Evolutionary conservation across 176 grass and related monocot species (phyloP).

Genomic region (Oryza meyeriana): DNA sequence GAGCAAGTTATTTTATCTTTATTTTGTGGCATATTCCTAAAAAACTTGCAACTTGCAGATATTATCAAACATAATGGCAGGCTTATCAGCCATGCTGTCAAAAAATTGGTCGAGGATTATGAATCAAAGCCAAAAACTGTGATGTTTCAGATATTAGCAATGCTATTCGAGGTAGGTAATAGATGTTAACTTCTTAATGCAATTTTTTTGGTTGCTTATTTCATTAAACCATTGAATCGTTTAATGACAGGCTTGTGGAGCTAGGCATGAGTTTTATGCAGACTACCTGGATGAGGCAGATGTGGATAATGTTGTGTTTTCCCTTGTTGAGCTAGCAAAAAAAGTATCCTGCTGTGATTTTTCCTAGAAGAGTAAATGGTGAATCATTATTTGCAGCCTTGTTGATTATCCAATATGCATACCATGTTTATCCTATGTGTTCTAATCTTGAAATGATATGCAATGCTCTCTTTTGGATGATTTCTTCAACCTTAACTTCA

Average conservation of each 20-base stretch:
- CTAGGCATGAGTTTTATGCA: slow-evolving; percentile 68
- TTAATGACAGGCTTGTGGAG: slow-evolving; percentile 77
- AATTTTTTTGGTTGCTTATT: slow-evolving; percentile 16
- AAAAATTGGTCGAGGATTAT: slow-evolving; percentile 82
- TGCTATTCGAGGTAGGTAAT: slow-evolving; percentile 99
- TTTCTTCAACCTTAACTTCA: slow-evolving; percentile 39
- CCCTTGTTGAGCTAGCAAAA: slow-evolving; percentile 72
- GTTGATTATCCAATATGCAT: slow-evolving; percentile 15
- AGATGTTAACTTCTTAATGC: not conserved
- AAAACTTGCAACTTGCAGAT: slow-evolving; percentile 50
- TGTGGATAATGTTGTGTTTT: slow-evolving; percentile 77
- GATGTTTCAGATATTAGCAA: slow-evolving; percentile 72
- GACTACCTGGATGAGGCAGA: slow-evolving; percentile 63
- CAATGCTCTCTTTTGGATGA: slow-evolving; percentile 15
- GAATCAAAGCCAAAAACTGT: slow-evolving; percentile 65
- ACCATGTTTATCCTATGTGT: slow-evolving; percentile 17
- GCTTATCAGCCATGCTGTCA: slow-evolving; percentile 73
- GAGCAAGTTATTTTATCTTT: not conserved
- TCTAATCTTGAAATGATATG: slow-evolving; percentile 9
- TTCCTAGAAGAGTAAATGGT: not conserved
- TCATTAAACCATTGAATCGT: slow-evolving; percentile 28
- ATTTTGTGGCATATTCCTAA: not conserved
- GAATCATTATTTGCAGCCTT: slow-evolving; percentile 2
- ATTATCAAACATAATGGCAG: slow-evolving; percentile 80
- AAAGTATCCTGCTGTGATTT: slow-evolving; percentile 60